Evolutionary conservation across 345 rosid genomes (phyloP), one percentile per base, ranked within the genome.

Genomic region (Salix koriyanagi): DNA sequence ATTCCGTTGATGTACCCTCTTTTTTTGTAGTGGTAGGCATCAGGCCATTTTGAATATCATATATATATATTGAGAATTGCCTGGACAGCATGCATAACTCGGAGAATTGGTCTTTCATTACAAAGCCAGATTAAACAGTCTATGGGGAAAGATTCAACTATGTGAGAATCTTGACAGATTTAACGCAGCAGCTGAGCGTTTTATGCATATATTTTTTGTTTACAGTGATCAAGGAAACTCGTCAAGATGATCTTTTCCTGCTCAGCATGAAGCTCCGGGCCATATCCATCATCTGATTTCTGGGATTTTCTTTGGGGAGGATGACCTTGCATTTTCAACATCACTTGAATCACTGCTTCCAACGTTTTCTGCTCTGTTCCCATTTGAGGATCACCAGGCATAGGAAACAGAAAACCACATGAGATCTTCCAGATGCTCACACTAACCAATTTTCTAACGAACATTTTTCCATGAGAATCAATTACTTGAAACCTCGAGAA

Each of bases 191-290:
- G 5, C 32, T 21, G 7, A 42, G 46, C 34, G 6, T 26, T 58
- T 36, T 32, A 2, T n/a, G 54, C 15, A 4, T 48, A 7, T 69
- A 26, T 10, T 0, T 10, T 0, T 16, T 74, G 30, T 65, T 34
- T 30, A 0, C 36, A 34, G 36, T 34, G 36, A 34, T 34, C 94
- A 58, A 85, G 82, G 74, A 88, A 87, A 41, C 65, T 75, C 65
- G 83, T 86, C 83, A 90, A 83, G 68, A 88, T 72, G 58, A 84
- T 84, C 78, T 79, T 88, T 81, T 90, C 92, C 75, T 91, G 88
- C 70, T 85, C 90, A 28, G 84, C 82, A 61, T 89, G 88, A 44
- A 80, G 36, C 80, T 72, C 81, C 52, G 87, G 81, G 82, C 21
- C 87, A 42, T 58, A 71, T 12, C 67, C 77, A 32, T 54, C 50